Base-by-base conservation (phyloP, 1,139 yeast species). In the Suhomyces anneliseae region DNA sequence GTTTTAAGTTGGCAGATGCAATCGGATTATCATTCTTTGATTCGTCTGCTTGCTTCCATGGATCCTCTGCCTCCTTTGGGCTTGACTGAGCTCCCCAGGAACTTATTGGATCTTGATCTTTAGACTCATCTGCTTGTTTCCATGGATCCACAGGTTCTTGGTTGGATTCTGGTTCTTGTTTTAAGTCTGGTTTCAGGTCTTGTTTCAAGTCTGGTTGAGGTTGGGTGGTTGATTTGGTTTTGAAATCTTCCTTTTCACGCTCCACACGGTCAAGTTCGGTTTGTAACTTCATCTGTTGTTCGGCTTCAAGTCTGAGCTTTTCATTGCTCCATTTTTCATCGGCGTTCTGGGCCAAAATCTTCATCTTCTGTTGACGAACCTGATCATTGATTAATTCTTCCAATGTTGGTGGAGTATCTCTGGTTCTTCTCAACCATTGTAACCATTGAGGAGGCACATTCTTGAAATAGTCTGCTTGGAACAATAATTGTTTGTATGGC, bases 371-470 rank as follows among this genome's bases (percentile, higher is more conserved):
- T 48, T 83, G 83, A 40, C 96, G 72, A 19, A 69, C 56, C 56
- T 81, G 74, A 54, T 88, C 95, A 3, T 68, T 69, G 5, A 77
- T 53, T 40, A 88, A 72, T 53, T 87, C 95, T 40, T 77, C 73
- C 34, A 88, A 58, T 1, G 83, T 72, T 0, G 96, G 96, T 2
- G 84, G 74, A 1, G 66, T 59, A 1, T 72, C 66, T 44, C 95
- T 72, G 1, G 89, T 82, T 55, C 81, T 72, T 43, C 95, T 65
- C 26, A 89, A 71, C 96, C 96, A 88, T 60, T 85, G 92, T 38
- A 81, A 69, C 95, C 96, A 88, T 58, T 83, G 92, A 1, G 93
- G 84, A 12, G 84, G 85, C 0, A 79, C 70, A 4, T 76, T 72
- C 8, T 62, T 58, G 54, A 74, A 78, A 54, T 80, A 80, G 54